phyloP scores from a whole-genome alignment of 768 basidiomycete species.

The Mycena galericulata region DNA sequence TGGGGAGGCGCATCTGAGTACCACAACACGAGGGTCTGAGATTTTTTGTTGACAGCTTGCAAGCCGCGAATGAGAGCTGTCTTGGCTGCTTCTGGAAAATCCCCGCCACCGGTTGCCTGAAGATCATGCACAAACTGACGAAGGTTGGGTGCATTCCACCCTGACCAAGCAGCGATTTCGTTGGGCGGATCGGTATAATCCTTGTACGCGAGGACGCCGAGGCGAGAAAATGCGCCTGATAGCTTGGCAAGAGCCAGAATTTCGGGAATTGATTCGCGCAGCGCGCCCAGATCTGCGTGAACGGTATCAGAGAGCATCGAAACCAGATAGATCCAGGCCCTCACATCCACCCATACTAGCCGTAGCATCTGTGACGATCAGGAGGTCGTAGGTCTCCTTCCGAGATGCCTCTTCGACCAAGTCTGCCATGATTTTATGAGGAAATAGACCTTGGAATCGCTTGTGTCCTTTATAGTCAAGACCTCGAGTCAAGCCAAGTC shows the following conservation, averaged over 20 bases:
- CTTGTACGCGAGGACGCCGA: conserved; percentile 42
- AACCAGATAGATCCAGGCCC: not conserved
- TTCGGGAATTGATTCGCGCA: conserved; percentile 39
- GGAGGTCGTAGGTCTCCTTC: conserved; percentile 35
- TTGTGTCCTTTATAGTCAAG: not conserved
- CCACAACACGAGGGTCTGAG: conserved; percentile 42
- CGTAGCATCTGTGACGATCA: conserved; percentile 42
- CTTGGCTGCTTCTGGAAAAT: conserved; percentile 45
- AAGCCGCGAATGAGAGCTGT: conserved; percentile 41
- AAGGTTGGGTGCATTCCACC: conserved; percentile 39
- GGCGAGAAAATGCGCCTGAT: conserved; percentile 40
- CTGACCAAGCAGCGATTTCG: conserved; percentile 40
- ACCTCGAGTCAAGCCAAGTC: no score
- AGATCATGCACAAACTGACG: conserved; percentile 33
- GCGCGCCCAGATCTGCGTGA: conserved; percentile 34
- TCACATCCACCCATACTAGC: conserved; percentile 41
- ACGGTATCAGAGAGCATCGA: not conserved
- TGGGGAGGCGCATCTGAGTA: conserved; percentile 46
- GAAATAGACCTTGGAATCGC: not conserved
- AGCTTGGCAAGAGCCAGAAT: conserved; percentile 41
- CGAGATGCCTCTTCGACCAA: not conserved
- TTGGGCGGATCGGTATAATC: conserved; percentile 36
- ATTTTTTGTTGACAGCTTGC: conserved; percentile 37
- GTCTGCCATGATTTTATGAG: not conserved
- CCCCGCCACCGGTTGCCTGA: conserved; percentile 37